These are phyloP conservation scores for Monilinia aucupariae DNA, from an alignment of 2,329 filamentous ascomycete species.

Conservation along the genomic window DNA sequence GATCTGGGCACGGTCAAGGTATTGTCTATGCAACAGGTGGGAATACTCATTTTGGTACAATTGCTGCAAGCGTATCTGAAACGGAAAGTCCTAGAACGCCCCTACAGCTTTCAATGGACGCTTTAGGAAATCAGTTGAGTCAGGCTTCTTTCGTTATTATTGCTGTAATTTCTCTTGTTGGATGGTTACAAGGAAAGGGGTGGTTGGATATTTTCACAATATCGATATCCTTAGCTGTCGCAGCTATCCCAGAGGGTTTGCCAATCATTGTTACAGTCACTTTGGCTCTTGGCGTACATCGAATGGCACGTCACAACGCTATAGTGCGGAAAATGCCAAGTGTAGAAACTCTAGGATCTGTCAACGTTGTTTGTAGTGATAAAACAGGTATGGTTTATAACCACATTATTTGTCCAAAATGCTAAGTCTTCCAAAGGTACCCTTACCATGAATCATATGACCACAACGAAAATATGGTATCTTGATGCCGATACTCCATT, in stretches of 20 bases:
- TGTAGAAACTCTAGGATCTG: constrained; percentile 95
- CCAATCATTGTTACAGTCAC: constrained; percentile 99
- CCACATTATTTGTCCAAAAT: constrained; percentile 8
- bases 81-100: constrained; percentile 95
- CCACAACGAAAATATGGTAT: constrained; percentile 92
- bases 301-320: constrained; percentile 92
- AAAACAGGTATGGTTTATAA: constrained; percentile 64
- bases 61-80: constrained; percentile 86
- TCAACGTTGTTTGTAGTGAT: constrained; percentile 98
- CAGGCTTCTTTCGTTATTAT: constrained; percentile 97
- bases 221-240: constrained; percentile 91
- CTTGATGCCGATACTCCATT: constrained; percentile 59
- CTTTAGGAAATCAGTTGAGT: constrained; percentile 91
- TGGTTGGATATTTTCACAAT: constrained; percentile 96
- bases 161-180: constrained; percentile 84
- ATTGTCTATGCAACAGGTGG: constrained; percentile 96
- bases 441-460: constrained; percentile 97
- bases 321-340: constrained; percentile 95
- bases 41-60: constrained; percentile 91
- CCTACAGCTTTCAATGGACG: constrained; percentile 92
- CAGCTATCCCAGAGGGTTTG: constrained; percentile 90
- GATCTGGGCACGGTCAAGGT: constrained; percentile 90
- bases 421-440: constrained; percentile 54
- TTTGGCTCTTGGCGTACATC: constrained; percentile 84
- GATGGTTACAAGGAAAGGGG: constrained; percentile 82